Evolutionary conservation across 371 early-diverging fungal genomes (phyloP).

Genomic region (Mortierella sp.): DNA sequence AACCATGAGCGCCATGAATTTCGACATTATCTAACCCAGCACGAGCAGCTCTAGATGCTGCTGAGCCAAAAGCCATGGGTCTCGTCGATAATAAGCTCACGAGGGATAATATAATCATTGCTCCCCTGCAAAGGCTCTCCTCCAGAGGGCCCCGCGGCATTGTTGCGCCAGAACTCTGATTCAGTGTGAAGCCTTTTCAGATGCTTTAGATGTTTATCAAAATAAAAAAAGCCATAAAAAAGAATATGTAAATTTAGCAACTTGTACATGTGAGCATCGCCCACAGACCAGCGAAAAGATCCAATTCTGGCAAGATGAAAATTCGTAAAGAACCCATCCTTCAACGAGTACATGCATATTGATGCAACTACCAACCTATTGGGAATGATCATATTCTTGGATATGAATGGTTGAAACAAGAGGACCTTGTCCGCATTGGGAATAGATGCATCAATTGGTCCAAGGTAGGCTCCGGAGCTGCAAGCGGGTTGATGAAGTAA

Average conservation of each 20-base stretch:
- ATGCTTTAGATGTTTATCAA: conserved; percentile 58
- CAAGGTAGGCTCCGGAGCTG: conserved; percentile 39
- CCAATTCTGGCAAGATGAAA: conserved; percentile 80
- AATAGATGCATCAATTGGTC: conserved; percentile 37
- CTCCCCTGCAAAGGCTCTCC: conserved; percentile 42
- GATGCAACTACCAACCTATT: conserved; percentile 86
- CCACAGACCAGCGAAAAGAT: conserved; percentile 78
- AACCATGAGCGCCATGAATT: conserved; percentile 85
- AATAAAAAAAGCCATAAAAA: background rate
- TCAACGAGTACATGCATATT: conserved; percentile 80
- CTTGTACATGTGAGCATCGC: conserved; percentile 79
- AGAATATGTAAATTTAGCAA: conserved; percentile 23
- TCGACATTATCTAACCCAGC: conserved; percentile 87
- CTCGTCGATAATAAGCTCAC: no score
- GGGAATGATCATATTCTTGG: conserved; percentile 71
- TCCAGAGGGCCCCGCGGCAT: conserved; percentile 80
- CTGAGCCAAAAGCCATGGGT: no score
- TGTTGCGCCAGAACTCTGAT: conserved; percentile 83
- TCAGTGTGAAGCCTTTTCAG: conserved; percentile 63
- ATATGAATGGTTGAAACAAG: conserved; percentile 75
- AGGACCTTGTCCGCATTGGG: conserved; percentile 40
- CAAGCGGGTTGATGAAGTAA: conserved; percentile 34
- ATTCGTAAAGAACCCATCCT: conserved; percentile 67
- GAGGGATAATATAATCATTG: background rate
- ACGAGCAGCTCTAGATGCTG: no score